phyloP scores from a whole-genome alignment of 208 protist species.

The Sergeia podlipaevii region DNA sequence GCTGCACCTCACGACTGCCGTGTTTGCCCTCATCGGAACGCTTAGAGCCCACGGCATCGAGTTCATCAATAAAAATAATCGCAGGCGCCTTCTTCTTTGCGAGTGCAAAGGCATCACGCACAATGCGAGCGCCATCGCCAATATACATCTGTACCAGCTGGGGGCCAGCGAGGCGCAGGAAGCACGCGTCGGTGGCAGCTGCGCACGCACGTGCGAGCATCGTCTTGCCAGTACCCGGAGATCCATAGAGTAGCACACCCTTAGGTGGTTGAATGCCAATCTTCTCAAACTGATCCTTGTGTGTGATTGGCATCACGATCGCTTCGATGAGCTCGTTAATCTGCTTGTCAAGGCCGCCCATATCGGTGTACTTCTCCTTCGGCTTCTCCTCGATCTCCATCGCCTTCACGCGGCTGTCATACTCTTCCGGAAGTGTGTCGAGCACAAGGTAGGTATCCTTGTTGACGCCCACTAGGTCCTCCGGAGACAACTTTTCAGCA shows the following conservation, averaged over 20 bases:
- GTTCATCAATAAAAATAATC: conserved; percentile 99
- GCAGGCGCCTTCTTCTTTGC: conserved; percentile 99
- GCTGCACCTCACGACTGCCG: conserved; percentile 98
- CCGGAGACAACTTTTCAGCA: conserved; percentile 93
- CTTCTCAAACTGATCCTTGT: conserved; percentile 97
- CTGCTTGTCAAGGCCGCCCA: conserved; percentile 99
- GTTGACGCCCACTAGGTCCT: conserved; percentile 99
- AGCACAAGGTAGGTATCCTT: conserved; percentile 99
- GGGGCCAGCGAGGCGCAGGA: conserved; percentile 99
- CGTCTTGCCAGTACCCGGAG: conserved; percentile 98
- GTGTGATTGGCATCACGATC: conserved; percentile 99
- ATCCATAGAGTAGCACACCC: conserved; percentile 96
- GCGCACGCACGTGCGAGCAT: conserved; percentile 99
- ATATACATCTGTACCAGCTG: conserved; percentile 99
- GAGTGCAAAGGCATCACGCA: conserved; percentile 99
- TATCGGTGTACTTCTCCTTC: conserved; percentile 98
- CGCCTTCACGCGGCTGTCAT: conserved; percentile 99
- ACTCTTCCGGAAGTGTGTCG: conserved; percentile 99
- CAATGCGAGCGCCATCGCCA: conserved; percentile 99
- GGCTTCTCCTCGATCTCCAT: conserved; percentile 99
- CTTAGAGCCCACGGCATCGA: conserved; percentile 99
- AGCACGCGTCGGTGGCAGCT: conserved; percentile 98
- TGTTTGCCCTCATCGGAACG: conserved; percentile 97
- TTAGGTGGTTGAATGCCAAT: conserved; percentile 99
- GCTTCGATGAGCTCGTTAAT: conserved; percentile 99